phyloP scores from a whole-genome alignment of 129 eudicot species.

The Erigeron canadensis region DNA sequence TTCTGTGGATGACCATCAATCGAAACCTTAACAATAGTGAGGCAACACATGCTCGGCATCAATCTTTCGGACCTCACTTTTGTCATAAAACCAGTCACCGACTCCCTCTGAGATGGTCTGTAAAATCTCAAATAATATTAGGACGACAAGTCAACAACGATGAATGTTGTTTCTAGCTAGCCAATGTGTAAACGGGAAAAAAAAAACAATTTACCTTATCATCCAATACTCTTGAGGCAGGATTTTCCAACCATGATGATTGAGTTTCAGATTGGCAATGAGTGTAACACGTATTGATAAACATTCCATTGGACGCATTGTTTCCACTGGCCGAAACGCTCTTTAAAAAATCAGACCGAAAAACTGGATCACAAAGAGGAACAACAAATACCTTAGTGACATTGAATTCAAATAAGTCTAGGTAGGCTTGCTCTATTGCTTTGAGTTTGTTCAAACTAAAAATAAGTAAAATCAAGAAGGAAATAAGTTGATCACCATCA shows the following conservation, averaged over 20 bases:
- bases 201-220: constrained; percentile 26
- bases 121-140: background rate
- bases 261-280: constrained; percentile 43
- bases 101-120: constrained; percentile 38
- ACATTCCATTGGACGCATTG: constrained; percentile 37
- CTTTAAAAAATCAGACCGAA: constrained; percentile 32
- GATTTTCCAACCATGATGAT: constrained; percentile 28
- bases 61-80: constrained; percentile 13
- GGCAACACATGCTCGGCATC: constrained; percentile 37
- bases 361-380: constrained; percentile 24
- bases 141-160: background rate
- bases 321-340: constrained; percentile 17
- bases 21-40: constrained; percentile 30
- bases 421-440: background rate
- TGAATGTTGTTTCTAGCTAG: background rate
- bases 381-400: background rate
- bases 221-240: constrained; percentile 14
- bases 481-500: constrained; percentile 28
- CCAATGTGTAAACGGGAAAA: background rate
- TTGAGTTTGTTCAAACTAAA: background rate
- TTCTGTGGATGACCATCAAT: background rate
- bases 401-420: background rate
- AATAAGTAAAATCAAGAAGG: background rate
- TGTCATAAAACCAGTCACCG: constrained; percentile 47
- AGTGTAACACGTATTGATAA: constrained; percentile 44